phyloP scores from a whole-genome alignment of 73 alveolate genomes.

The Paramecium sexaurelia region DNA sequence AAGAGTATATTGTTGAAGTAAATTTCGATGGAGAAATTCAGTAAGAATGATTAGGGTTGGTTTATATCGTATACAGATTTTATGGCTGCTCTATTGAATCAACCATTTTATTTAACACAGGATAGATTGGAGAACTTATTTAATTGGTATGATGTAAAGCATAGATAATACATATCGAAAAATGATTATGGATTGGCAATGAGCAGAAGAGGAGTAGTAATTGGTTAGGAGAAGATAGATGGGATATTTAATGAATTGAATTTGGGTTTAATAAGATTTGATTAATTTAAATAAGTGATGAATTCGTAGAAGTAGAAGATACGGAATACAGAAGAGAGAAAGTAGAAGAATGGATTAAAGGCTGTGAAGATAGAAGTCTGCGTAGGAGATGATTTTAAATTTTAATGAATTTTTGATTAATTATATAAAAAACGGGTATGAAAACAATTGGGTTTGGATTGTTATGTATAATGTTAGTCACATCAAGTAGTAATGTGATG shows the following conservation, averaged over 20 bases:
- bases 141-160: neutral
- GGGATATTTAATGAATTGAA: neutral
- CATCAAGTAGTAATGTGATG: neutral
- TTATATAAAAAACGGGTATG: conserved; percentile 55
- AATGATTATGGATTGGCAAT: neutral
- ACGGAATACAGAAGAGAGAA: neutral
- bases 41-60: neutral
- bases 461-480: neutral
- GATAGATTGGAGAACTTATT: neutral
- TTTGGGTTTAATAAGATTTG: neutral
- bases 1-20: neutral
- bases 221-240: neutral
- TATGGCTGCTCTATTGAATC: neutral
- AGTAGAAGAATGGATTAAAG: neutral
- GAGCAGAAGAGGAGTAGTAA: neutral
- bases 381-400: neutral
- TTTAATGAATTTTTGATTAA: neutral
- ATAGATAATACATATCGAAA: neutral
- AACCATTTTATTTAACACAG: neutral
- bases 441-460: neutral
- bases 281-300: neutral
- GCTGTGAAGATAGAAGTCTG: neutral
- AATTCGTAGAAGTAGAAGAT: neutral
- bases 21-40: neutral
- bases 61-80: neutral